A percentile compares a stretch with the other conserved stretches of the same genome.
Evolutionary conservation across 169 alveolate species (phyloP).

Genomic region (Plasmodium knowlesi): DNA sequence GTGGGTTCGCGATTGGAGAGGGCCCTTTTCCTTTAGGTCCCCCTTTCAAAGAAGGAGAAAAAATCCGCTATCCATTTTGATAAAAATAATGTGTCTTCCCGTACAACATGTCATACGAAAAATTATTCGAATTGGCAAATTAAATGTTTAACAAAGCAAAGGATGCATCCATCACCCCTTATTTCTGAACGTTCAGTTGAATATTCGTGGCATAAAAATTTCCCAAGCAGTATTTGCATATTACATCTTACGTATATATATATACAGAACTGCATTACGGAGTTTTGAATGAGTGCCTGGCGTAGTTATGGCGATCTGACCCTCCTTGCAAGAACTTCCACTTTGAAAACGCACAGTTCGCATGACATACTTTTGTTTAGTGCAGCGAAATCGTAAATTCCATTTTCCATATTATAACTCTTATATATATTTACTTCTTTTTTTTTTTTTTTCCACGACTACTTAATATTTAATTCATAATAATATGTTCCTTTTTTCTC

Average conservation of each 20-base stretch:
- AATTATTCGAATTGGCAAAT: not conserved
- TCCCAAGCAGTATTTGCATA: not conserved
- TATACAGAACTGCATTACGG: not conserved
- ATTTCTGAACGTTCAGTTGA: not conserved
- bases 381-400: not conserved
- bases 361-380: not conserved
- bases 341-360: not conserved
- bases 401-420: not conserved
- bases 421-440: not conserved
- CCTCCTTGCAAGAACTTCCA: not conserved
- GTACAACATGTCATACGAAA: not conserved
- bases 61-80: not conserved
- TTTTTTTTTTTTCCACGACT: not conserved
- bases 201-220: not conserved
- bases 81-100: not conserved
- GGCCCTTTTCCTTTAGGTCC: not conserved
- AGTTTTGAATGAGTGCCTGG: not conserved
- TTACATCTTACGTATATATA: not conserved
- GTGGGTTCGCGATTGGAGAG: not conserved
- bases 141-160: not conserved
- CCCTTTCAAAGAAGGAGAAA: not conserved
- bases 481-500: not conserved
- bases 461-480: not conserved
- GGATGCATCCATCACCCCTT: not conserved
- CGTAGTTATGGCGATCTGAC: not conserved